Conservation (phyloP, 768 basidiomycete genomes). For the Pholiota conissans region DNA sequence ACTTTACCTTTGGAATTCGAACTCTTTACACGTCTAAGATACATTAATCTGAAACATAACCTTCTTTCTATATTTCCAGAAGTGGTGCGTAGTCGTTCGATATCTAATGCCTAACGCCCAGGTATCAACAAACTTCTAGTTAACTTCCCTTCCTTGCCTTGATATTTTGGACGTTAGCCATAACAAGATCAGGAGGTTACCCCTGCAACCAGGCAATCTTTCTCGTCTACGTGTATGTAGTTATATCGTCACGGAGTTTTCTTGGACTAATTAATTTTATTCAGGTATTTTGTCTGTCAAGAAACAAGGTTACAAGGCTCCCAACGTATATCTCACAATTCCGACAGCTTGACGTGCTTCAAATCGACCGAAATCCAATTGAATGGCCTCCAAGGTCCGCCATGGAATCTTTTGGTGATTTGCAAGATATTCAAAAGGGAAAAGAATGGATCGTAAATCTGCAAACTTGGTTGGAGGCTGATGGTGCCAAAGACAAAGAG, state of each 20-base stretch:
- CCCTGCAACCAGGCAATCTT: slow-evolving; percentile 77
- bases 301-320: slow-evolving; percentile 80
- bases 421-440: slow-evolving; percentile 51
- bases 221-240: slow-evolving; percentile 62
- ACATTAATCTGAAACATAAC: slow-evolving; percentile 88
- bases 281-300: slow-evolving; percentile 83
- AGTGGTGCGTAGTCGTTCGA: slow-evolving; percentile 58
- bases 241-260: not conserved
- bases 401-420: slow-evolving; percentile 41
- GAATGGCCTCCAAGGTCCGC: slow-evolving; percentile 84
- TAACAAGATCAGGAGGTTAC: slow-evolving; percentile 84
- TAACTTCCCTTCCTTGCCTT: slow-evolving; percentile 80
- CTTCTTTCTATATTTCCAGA: slow-evolving; percentile 80
- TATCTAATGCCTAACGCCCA: no score
- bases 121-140: slow-evolving; percentile 38
- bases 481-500: slow-evolving; percentile 35
- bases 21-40: slow-evolving; percentile 71
- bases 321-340: slow-evolving; percentile 82
- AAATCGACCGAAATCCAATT: slow-evolving; percentile 88
- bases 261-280: not conserved
- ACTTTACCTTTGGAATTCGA: slow-evolving; percentile 76
- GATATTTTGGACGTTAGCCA: slow-evolving; percentile 95
- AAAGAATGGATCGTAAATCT: slow-evolving; percentile 72
- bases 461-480: slow-evolving; percentile 73
- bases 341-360: slow-evolving; percentile 70